Percentiles rank a stretch among this genome's conserved stretches.
phyloP scores from a whole-genome alignment of 2,329 filamentous ascomycete genomes.

The Triangularia setosa region DNA sequence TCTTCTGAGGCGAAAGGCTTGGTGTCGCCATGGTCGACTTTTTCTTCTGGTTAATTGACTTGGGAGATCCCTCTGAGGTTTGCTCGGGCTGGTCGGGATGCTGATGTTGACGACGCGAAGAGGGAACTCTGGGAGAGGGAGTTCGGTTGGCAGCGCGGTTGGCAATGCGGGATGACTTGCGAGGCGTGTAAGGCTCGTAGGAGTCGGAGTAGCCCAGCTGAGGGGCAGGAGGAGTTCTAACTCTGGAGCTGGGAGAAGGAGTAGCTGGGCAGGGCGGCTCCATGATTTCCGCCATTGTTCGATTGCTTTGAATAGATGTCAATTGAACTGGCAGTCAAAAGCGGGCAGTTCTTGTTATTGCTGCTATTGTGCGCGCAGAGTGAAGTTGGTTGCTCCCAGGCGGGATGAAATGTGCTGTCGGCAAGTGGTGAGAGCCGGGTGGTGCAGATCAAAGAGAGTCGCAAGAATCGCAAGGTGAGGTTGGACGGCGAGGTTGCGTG shows the following conservation, averaged over 20 bases:
- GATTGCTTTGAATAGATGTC: neutral
- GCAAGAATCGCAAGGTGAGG: neutral
- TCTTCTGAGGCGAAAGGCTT: constrained; percentile 48
- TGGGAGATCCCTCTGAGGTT: constrained; percentile 29
- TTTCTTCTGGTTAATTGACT: constrained; percentile 13
- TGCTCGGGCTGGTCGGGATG: constrained; percentile 22
- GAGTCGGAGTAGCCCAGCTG: constrained; percentile 63
- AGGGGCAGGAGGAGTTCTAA: constrained; percentile 67
- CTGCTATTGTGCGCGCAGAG: neutral
- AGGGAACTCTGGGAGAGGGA: constrained; percentile 46
- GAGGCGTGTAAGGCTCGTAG: constrained; percentile 69
- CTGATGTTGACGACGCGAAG: constrained; percentile 2
- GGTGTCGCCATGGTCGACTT: constrained; percentile 24
- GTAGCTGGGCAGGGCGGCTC: constrained; percentile 44
- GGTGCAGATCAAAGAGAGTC: neutral
- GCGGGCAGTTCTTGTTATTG: neutral
- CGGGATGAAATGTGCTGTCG: neutral
- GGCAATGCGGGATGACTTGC: constrained; percentile 64
- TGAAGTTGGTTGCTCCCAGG: neutral
- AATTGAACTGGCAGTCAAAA: neutral
- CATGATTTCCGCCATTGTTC: constrained; percentile 32
- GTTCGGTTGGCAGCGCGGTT: constrained; percentile 51
- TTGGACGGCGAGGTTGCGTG: constrained; percentile 3
- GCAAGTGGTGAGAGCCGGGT: neutral
- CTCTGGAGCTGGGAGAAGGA: constrained; percentile 46